These are phyloP conservation scores for Metschnikowia matae DNA, from an alignment of 805 yeast genomes.

Conservation along the genomic window DNA sequence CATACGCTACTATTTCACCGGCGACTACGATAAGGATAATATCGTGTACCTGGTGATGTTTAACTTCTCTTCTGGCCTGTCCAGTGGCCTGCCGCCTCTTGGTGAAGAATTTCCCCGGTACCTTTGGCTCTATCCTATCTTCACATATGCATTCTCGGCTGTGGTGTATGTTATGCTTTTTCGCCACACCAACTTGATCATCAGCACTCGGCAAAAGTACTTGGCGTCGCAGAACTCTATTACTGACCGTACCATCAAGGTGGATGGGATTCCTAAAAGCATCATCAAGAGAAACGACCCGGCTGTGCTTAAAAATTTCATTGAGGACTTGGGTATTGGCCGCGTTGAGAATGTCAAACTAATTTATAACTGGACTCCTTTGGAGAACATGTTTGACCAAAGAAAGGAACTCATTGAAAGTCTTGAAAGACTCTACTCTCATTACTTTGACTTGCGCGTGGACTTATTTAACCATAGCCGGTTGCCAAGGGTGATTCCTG, in stretches of 20 bases:
- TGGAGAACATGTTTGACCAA: slow-evolving; percentile 34
- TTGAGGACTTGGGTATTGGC: slow-evolving; percentile 55
- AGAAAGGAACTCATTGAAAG: slow-evolving; percentile 28
- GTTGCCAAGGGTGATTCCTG: slow-evolving; percentile 31
- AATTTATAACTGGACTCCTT: slow-evolving; percentile 43
- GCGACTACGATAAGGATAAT: slow-evolving; percentile 41
- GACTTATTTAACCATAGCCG: slow-evolving; percentile 33
- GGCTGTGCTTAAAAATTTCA: slow-evolving; percentile 40
- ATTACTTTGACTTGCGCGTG: slow-evolving; percentile 39
- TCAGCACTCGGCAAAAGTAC: slow-evolving; percentile 52
- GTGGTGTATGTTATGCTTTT: slow-evolving; percentile 44
- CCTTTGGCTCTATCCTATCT: slow-evolving; percentile 50
- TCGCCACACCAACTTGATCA: slow-evolving; percentile 45
- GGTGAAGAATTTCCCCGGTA: slow-evolving; percentile 39
- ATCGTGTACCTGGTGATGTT: slow-evolving; percentile 16
- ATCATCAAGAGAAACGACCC: slow-evolving; percentile 38
- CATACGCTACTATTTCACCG: slow-evolving; percentile 36
- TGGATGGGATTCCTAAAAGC: slow-evolving; percentile 51
- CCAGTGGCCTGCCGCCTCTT: slow-evolving; percentile 21
- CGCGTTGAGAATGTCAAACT: slow-evolving; percentile 48
- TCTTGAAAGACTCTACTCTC: slow-evolving; percentile 42
- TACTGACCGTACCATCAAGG: slow-evolving; percentile 54
- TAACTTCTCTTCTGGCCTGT: slow-evolving; percentile 2
- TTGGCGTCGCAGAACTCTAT: slow-evolving; percentile 57
- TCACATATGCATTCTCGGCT: slow-evolving; percentile 51